phyloP scores from a whole-genome alignment of 2,329 filamentous ascomycete genomes.

The Fragosphaeria purpurea region DNA sequence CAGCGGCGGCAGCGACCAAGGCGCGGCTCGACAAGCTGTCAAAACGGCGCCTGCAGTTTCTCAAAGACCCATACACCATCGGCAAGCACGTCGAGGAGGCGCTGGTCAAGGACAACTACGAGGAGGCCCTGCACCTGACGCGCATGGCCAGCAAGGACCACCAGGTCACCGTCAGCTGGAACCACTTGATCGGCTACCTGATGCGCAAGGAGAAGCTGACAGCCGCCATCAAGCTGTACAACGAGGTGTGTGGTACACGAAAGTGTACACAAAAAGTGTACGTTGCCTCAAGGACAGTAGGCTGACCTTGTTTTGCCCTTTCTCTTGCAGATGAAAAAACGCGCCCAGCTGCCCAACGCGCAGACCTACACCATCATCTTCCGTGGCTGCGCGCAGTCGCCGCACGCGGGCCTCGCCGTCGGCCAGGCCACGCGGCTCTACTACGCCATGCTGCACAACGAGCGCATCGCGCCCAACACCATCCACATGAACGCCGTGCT shows the following conservation, averaged over 20 bases:
- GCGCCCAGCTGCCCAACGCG: slow-evolving; percentile 66
- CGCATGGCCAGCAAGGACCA: slow-evolving; percentile 56
- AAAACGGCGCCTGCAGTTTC: slow-evolving; percentile 24
- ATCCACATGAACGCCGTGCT: slow-evolving; percentile 87
- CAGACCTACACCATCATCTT: slow-evolving; percentile 81
- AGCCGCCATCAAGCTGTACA: slow-evolving; percentile 70
- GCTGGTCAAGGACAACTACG: slow-evolving; percentile 48
- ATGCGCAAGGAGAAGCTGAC: slow-evolving; percentile 51
- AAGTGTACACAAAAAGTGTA: too few relatives aligned
- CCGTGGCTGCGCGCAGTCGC: slow-evolving; percentile 56
- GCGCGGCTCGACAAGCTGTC: background rate
- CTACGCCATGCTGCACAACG: slow-evolving; percentile 57
- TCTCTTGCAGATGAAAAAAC: slow-evolving; percentile 76
- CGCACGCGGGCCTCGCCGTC: slow-evolving; percentile 50
- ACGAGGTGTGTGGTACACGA: slow-evolving; percentile 51
- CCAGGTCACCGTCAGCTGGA: slow-evolving; percentile 72
- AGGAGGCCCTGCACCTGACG: slow-evolving; percentile 59
- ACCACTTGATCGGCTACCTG: slow-evolving; percentile 66
- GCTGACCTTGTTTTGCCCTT: too few relatives aligned
- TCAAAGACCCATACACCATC: slow-evolving; percentile 64
- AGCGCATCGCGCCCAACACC: slow-evolving; percentile 58
- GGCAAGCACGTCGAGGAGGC: slow-evolving; percentile 54
- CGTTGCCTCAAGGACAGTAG: too few relatives aligned
- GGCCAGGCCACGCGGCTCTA: slow-evolving; percentile 66
- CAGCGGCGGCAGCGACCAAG: background rate